Base-by-base conservation (phyloP, 1,284 basidiomycete genomes). In the Trichosporon coremiiforme region DNA sequence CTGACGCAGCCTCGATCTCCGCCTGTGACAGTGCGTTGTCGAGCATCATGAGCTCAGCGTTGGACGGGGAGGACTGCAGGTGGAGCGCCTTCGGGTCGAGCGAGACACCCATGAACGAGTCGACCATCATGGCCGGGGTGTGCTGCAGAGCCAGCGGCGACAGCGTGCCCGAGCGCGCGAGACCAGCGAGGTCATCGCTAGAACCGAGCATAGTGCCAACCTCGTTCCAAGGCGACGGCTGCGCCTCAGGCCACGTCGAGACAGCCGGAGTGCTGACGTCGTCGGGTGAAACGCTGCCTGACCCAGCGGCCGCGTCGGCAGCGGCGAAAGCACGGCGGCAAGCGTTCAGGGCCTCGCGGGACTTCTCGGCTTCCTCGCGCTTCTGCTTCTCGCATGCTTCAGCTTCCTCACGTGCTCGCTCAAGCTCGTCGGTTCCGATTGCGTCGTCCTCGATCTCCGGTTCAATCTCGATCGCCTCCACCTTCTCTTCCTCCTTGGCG, bases 401-500 rank as follows among this genome's bases (percentile, higher is more conserved):
- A 4, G 80, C 80, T 66, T 82, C 80, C 1, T 74, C 76, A 25
- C 75, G 69, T 8, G 78, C 80, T 9, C 66, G 69, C 53, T 82
- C 80, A 3, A 82, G 69, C 60, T 82, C 80, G 15, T 71, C 79
- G 0, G 79, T 76, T 1, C 80, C 80, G 64, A 82, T 79, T 4
- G 78, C 78, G 53, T 74, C 73, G 15, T 69, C 63, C 64, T 68
- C 67, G 25, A 25, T 25, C 25, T 25, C 25, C 25, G 25, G 25
- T 25, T 25, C 25, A 25, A 25, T 25, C 25, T 25, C 25, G 55
- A 74, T 69, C 63, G 68, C 69, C 17, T 70, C 63, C 7, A 74
- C 75, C 15, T 68, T 66, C 38, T 75, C 25, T 25, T 25, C 25
- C 25, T 25, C 65, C 36, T 29, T 25, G 36, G 22, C 29, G 20